These are phyloP conservation scores for Melampsora americana DNA, from an alignment of 1,284 basidiomycete species.

Conservation along the genomic window DNA sequence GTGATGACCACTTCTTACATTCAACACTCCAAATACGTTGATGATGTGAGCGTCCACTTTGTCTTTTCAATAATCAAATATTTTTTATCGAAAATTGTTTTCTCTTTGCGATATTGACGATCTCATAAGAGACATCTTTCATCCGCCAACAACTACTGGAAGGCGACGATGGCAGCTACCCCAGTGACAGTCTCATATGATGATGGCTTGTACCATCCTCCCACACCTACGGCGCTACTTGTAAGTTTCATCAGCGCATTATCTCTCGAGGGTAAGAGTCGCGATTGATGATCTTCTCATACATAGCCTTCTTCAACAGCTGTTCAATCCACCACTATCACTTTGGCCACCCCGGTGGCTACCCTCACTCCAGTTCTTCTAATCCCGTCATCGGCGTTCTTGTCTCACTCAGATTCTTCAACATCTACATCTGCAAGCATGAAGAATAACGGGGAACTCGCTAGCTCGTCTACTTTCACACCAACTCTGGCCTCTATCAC, in stretches of 20 bases:
- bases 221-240: neutral
- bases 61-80: neutral
- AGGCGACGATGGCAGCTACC: constrained; percentile 5
- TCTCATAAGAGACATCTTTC: too few species aligned
- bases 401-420: neutral
- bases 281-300: neutral
- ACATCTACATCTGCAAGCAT: neutral
- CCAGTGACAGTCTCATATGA: constrained; percentile 10
- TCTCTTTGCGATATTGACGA: too few species aligned
- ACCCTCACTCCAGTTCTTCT: neutral
- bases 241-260: constrained; percentile 3
- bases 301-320: neutral
- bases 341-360: neutral
- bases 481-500: constrained; percentile 13
- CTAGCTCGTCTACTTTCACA: constrained; percentile 1
- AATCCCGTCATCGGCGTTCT: neutral
- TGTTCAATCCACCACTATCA: neutral
- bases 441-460: neutral
- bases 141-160: too few species aligned
- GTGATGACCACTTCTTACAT: too few species aligned
- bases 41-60: neutral
- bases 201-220: constrained; percentile 38
- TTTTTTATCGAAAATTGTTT: too few species aligned
- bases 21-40: too few species aligned
- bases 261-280: neutral